Base-by-base conservation (phyloP, 2,329 filamentous ascomycete genomes). In the Claviceps arundinis region DNA sequence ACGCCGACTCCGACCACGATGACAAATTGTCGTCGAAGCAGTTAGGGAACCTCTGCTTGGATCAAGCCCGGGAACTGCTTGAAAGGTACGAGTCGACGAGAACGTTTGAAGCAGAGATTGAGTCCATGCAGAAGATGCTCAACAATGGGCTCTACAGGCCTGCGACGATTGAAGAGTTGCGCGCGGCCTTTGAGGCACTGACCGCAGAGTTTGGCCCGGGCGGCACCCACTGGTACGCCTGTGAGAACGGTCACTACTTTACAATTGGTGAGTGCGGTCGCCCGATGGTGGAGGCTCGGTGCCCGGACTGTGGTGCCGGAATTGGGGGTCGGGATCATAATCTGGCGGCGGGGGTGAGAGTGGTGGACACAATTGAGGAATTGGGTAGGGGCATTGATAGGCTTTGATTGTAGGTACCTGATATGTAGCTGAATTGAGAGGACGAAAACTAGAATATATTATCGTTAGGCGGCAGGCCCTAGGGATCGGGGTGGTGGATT, bases 181-280 rank as follows among this genome's bases (percentile, higher is more conserved):
- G 68, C 37, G 70, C 66, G 1, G 70, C 81, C 2, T 69, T 75
- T 50, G 50, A 56, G 1, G 77, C 78, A 2, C 81, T 82, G 77
- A 61, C 71, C 1, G 52, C 47, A 0, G 73, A 76, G 55, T 73
- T 80, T 40, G 55, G 50, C 0, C 73, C 75, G 13, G 42, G 22
- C 0, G 78, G 73, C 0, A 81, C 81, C 0, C 78, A 82, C 56
- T 84, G 80, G 81, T 84, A 83, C 61, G 70, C 65, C 0, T 83
- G 78, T 55, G 62, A 56, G 24, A 79, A 80, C 53, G 73, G 73
- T 2, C 77, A 83, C 59, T 74, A 77, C 2, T 83, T 86, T 56
- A 78, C 80, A 0, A 72, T 85, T 37, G 81, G 81, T 1, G 78
- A 85, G 54, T 85, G 82, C 58, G 82, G 82, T 1, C 78, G 80